Base-by-base conservation (phyloP, 306 rosid species). In the Cicer yamashitae region DNA sequence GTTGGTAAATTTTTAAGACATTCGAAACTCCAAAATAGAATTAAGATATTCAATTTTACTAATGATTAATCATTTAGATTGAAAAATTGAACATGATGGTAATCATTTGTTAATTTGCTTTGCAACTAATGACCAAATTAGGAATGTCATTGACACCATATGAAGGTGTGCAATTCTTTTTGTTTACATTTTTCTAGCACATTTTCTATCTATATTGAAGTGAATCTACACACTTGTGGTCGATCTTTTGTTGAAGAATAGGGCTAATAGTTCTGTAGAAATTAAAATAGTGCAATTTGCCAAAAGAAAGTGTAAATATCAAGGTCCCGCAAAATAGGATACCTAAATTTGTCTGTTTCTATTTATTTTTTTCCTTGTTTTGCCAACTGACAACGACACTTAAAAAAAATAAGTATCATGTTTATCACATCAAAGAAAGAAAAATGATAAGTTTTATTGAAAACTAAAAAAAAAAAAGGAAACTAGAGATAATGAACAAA, bases 341-440 rank as follows among this genome's bases (percentile, higher is more conserved):
- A 52, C 48, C 59, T 10, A 52, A 63, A 30, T 70, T 37, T 48
- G 63, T 38, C 40, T 62, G 48, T 39, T 38, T 63, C 30, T 13
- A 12, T 11, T 34, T 3, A 2, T 37, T 30, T 63, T 14, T 40
- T 7, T n/a, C 47, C 6, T 39, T 14, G 39, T 18, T 43, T 3
- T 7, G 3, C 18, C 53, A 66, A 45, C 39, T 20, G 20, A 22
- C 41, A 43, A 46, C 11, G 45, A 67, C 41, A 45, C 11, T 67
- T 66, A 12, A 43, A 14, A 51, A 41, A 17, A 64, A 41, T 41
- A 64, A 10, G 47, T 63, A 41, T 41, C 30, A 51, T 38, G 63
- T 52, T 38, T 52, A 52, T 52, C 75, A 30, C 34, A 30, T 30
- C 34, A 30, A 30, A 30, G 34, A 30, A 30, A 30, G 34, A 30